Evolutionary conservation across 73 alveolate genomes (phyloP).

Genomic region (Uronychia setigera): DNA sequence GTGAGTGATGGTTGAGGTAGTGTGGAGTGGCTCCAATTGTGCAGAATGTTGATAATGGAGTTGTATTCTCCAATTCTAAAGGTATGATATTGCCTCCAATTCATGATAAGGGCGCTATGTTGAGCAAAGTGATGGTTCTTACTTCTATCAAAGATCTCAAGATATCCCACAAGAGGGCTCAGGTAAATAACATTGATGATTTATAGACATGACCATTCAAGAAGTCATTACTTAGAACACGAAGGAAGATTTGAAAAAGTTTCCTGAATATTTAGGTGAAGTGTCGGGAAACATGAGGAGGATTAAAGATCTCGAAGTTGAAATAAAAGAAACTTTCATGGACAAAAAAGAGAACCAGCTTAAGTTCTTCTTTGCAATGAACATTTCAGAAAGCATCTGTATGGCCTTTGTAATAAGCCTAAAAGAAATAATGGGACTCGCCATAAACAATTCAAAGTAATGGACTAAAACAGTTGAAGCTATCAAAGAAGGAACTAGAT

Average conservation of each 20-base stretch:
- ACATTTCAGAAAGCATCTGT: neutral
- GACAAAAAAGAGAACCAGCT: neutral
- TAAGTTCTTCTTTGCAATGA: neutral
- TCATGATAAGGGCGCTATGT: neutral
- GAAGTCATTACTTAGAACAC: neutral
- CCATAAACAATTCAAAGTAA: neutral
- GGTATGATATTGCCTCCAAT: neutral
- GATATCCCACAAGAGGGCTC: neutral
- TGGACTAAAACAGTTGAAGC: neutral
- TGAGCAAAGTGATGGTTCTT: neutral
- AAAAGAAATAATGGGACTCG: neutral
- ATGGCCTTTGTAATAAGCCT: neutral
- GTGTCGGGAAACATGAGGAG: slow-evolving; percentile 3
- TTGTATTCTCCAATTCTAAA: neutral
- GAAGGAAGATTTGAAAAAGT: neutral
- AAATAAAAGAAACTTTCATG: too few species aligned
- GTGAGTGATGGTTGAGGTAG: too few species aligned
- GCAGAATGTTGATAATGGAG: too few species aligned
- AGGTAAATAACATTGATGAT: too few species aligned
- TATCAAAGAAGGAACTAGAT: neutral
- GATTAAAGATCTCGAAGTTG: neutral
- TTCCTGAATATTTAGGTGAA: neutral
- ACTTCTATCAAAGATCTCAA: neutral
- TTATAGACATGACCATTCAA: neutral
- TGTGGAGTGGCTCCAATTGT: too few species aligned